Evolutionary conservation across 176 grass and related monocot genomes (phyloP).

Genomic region (Rhynchospora breviuscula): DNA sequence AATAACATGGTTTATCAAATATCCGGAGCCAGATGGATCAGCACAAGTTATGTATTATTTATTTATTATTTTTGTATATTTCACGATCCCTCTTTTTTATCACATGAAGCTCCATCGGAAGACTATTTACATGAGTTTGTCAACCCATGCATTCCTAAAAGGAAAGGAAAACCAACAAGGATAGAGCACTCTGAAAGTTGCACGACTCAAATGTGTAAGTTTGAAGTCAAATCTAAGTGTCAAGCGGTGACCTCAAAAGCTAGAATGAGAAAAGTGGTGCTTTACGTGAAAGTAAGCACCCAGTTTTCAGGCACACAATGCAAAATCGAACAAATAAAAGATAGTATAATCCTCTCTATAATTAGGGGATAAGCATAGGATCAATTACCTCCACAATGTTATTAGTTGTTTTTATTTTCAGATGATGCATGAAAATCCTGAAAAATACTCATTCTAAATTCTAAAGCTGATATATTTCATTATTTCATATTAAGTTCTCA

Average conservation of each 20-base stretch:
- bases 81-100: background rate
- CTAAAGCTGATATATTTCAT: background rate
- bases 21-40: background rate
- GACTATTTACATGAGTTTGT: conserved; percentile 20
- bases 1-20: background rate
- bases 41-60: background rate
- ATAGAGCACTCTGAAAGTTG: background rate
- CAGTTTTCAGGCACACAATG: background rate
- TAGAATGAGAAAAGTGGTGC: background rate
- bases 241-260: background rate
- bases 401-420: background rate
- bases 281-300: background rate
- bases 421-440: background rate
- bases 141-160: conserved; percentile 6
- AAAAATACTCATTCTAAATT: background rate
- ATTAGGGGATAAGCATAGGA: background rate
- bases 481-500: background rate
- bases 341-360: background rate
- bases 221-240: background rate
- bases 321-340: background rate
- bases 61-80: background rate
- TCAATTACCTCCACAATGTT: background rate
- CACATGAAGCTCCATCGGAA: conserved; percentile 8
- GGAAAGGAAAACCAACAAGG: background rate
- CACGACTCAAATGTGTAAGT: conserved; percentile 3